A percentile compares a stretch with the other conserved stretches of the same genome.
Evolutionary conservation across 805 yeast genomes (phyloP).

Genomic region (Kregervanrija fluxuum): DNA sequence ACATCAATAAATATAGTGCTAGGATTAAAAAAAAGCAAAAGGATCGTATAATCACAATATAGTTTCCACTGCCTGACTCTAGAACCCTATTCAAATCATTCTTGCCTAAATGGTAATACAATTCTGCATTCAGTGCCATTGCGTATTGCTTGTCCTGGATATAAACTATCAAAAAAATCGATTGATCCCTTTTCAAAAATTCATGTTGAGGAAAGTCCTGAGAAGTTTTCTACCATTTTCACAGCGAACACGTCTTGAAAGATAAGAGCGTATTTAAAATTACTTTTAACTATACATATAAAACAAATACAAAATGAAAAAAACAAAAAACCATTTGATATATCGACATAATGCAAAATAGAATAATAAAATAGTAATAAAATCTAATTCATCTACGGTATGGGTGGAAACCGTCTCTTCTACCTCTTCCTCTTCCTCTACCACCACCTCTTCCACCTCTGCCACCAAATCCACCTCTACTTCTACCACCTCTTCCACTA

Average conservation of each 20-base stretch:
- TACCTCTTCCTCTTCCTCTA: slow-evolving; percentile 17
- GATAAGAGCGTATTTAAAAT: no score
- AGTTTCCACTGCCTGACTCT: background rate
- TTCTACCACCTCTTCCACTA: slow-evolving; percentile 15
- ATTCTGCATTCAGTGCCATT: background rate
- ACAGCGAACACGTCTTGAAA: no score
- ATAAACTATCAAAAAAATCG: no score
- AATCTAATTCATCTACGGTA: slow-evolving; percentile 14
- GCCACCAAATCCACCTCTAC: slow-evolving; percentile 12
- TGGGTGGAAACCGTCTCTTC: slow-evolving; percentile 27
- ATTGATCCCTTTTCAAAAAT: no score
- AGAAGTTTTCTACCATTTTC: no score
- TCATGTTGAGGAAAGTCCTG: no score
- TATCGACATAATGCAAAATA: no score
- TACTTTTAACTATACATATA: no score
- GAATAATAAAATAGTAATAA: background rate
- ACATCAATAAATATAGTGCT: slow-evolving; percentile 12
- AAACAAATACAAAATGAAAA: no score
- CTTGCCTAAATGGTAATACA: slow-evolving; percentile 8
- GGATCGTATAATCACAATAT: slow-evolving; percentile 13
- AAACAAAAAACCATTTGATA: no score
- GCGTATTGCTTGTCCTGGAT: background rate
- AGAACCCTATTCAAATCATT: slow-evolving; percentile 2
- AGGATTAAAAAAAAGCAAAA: slow-evolving; percentile 17
- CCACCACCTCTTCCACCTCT: slow-evolving; percentile 15